A percentile compares a stretch with the other conserved stretches of the same genome.
These are phyloP conservation scores for Daedaleopsis sinensis DNA, from an alignment of 768 basidiomycete species.

Conservation along the genomic window DNA sequence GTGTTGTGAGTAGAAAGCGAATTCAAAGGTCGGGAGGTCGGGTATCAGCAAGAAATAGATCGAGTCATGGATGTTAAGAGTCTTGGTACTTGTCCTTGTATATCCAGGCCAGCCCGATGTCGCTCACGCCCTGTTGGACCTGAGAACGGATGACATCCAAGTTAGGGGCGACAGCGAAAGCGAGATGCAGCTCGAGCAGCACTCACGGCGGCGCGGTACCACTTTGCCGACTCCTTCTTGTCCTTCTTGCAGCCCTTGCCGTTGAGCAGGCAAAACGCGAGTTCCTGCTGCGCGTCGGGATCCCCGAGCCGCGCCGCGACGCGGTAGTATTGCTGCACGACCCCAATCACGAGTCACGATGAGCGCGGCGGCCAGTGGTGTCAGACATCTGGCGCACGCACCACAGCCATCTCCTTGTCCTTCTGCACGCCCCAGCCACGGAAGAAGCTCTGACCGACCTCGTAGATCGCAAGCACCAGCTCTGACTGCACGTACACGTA, in stretches of 20 bases:
- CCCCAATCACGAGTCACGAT: neutral
- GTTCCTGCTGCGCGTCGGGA: conserved; percentile 82
- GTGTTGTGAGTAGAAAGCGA: no score
- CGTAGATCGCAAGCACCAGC: conserved; percentile 86
- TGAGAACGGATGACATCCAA: neutral
- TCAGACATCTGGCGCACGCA: conserved; percentile 39
- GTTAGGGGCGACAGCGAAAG: neutral
- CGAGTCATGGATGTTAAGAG: no score
- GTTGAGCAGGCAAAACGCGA: conserved; percentile 84
- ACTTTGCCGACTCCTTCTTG: conserved; percentile 82
- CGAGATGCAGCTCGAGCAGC: neutral
- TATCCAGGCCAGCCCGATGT: conserved; percentile 88
- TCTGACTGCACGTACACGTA: conserved; percentile 68
- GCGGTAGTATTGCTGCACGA: conserved; percentile 74
- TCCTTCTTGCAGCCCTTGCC: conserved; percentile 91
- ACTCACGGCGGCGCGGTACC: conserved; percentile 87
- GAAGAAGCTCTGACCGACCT: conserved; percentile 91
- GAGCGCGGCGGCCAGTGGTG: neutral
- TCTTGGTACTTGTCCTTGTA: conserved; percentile 80
- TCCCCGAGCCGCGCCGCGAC: conserved; percentile 87
- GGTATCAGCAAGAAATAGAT: no score
- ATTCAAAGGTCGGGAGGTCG: no score
- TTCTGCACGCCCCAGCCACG: conserved; percentile 89
- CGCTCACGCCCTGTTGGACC: conserved; percentile 67
- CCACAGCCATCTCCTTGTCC: conserved; percentile 89